These are phyloP conservation scores for Escovopsis sp. DNA, from an alignment of 2,329 filamentous ascomycete species.

Conservation along the genomic window DNA sequence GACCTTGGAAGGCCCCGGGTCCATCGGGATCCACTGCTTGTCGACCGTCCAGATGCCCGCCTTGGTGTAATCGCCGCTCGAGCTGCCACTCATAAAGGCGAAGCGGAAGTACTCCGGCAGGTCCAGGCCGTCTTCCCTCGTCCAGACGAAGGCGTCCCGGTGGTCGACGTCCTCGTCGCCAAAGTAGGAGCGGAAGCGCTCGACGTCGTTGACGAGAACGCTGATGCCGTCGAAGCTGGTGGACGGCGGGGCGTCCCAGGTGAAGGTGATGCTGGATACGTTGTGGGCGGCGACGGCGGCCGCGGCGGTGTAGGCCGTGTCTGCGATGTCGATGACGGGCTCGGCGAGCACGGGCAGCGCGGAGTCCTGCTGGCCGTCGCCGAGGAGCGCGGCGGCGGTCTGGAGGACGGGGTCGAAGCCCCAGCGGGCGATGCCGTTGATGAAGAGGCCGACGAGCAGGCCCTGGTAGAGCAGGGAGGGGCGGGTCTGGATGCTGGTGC, in stretches of 20 bases:
- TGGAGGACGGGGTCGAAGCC: conserved; percentile 82
- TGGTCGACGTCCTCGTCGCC: conserved; percentile 31
- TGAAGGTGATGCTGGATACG: conserved; percentile 51
- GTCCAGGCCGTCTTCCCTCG: conserved; percentile 26
- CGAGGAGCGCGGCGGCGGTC: conserved; percentile 57
- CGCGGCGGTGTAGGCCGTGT: too few relatives aligned
- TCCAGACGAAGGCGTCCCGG: conserved; percentile 41
- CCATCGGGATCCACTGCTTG: conserved; percentile 52
- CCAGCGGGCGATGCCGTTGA: conserved; percentile 90
- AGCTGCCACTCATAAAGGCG: conserved; percentile 52
- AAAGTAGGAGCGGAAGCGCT: conserved; percentile 61
- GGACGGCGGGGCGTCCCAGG: conserved; percentile 29
- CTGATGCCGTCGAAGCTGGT: conserved; percentile 57
- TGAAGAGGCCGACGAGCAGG: conserved; percentile 74
- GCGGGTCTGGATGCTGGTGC: conserved; percentile 76
- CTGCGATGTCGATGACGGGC: conserved; percentile 31
- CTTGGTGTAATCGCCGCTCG: conserved; percentile 55
- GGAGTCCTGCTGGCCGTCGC: conserved; percentile 48
- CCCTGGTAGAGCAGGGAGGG: conserved; percentile 79
- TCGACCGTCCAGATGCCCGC: conserved; percentile 54
- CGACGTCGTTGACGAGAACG: conserved; percentile 73
- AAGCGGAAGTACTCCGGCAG: conserved; percentile 64
- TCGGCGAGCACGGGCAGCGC: conserved; percentile 38
- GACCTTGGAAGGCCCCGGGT: conserved; percentile 39
- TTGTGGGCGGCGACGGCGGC: conserved; percentile 5